Evolutionary conservation across 257 asterid genomes (phyloP).

Genomic region (Solanum pinnatisectum): DNA sequence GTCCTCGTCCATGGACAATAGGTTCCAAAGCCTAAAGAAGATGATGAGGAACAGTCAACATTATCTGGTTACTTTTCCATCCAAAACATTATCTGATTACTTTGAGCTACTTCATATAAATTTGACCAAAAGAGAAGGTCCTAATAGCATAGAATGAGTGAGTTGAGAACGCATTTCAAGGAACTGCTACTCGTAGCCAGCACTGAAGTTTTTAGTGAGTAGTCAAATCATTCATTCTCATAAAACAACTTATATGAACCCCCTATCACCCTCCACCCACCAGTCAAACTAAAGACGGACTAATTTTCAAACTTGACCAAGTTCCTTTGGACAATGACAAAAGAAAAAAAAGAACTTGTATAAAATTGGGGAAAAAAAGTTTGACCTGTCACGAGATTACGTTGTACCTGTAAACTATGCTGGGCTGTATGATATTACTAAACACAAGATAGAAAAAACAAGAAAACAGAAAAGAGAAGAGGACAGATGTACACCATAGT

Average conservation of each 20-base stretch:
- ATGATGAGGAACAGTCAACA: not conserved
- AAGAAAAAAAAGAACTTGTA: not conserved
- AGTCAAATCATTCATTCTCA: not conserved
- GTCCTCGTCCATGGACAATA: slow-evolving; percentile 85
- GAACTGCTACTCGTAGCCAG: not conserved
- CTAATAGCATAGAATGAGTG: not conserved
- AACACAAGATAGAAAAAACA: not conserved
- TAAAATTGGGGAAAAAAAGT: not conserved
- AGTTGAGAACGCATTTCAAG: not conserved
- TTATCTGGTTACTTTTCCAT: not conserved
- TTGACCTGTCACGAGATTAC: not conserved
- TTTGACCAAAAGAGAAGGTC: not conserved
- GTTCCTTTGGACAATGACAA: not conserved
- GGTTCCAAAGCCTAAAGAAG: slow-evolving; percentile 68
- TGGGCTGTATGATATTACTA: not conserved
- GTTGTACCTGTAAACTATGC: not conserved
- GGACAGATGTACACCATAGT: not conserved
- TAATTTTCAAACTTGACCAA: not conserved
- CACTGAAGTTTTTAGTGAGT: not conserved
- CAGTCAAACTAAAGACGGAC: not conserved
- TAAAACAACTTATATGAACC: not conserved
- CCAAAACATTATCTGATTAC: not conserved
- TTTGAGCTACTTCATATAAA: not conserved
- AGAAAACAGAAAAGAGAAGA: not conserved
- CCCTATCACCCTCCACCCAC: not conserved